phyloP scores from a whole-genome alignment of 1,139 yeast genomes.

The Taiozyma sp. region DNA sequence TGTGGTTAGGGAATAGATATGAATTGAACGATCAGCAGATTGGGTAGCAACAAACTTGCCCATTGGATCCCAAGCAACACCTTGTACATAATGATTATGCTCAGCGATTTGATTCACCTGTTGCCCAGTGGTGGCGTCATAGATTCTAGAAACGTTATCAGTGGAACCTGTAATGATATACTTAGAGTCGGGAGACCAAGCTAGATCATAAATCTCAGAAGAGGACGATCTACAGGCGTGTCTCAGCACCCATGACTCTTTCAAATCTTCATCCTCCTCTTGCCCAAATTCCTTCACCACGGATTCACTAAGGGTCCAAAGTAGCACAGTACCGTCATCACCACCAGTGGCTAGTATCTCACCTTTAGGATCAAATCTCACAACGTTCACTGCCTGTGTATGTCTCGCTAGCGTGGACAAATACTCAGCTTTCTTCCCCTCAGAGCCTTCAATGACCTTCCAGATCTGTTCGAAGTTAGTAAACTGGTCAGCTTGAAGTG shows the following conservation, averaged over 20 bases:
- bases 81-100: slow-evolving; percentile 89
- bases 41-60: slow-evolving; percentile 78
- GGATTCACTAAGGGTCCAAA: slow-evolving; percentile 65
- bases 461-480: slow-evolving; percentile 21
- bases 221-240: slow-evolving; percentile 52
- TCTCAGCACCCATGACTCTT: slow-evolving; percentile 68
- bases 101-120: slow-evolving; percentile 60
- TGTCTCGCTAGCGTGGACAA: slow-evolving; percentile 79
- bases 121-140: slow-evolving; percentile 50
- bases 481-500: not conserved
- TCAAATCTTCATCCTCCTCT: slow-evolving; percentile 47
- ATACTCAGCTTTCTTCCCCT: slow-evolving; percentile 40
- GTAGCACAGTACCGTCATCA: slow-evolving; percentile 83
- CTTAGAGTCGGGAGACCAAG: slow-evolving; percentile 84
- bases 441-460: slow-evolving; percentile 29
- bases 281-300: slow-evolving; percentile 52
- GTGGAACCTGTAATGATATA: slow-evolving; percentile 84
- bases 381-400: slow-evolving; percentile 91
- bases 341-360: slow-evolving; percentile 80
- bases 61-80: slow-evolving; percentile 91
- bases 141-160: slow-evolving; percentile 78
- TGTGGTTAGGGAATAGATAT: slow-evolving; percentile 43
- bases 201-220: slow-evolving; percentile 81
- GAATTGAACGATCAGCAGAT: slow-evolving; percentile 82
- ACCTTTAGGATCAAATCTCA: slow-evolving; percentile 69